Percentiles rank a stretch among this genome's conserved stretches.
Evolutionary conservation across 768 basidiomycete genomes (phyloP).

Genomic region (Suillus placidus): DNA sequence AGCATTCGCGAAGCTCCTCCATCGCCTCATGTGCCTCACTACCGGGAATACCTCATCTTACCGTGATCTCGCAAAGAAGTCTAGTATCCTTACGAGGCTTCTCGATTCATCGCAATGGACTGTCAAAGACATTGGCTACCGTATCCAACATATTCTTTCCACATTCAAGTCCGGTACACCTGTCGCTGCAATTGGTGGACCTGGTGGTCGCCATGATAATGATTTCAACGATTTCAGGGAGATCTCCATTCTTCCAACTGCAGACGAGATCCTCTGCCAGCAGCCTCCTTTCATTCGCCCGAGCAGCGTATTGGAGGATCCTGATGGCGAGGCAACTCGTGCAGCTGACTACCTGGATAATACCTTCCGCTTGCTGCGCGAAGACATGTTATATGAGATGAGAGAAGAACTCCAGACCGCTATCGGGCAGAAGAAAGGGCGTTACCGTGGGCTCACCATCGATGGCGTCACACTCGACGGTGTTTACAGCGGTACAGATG

Average conservation of each 20-base stretch:
- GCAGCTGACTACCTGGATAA: constrained; percentile 60
- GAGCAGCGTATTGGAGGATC: constrained; percentile 46
- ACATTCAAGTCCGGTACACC: constrained; percentile 26
- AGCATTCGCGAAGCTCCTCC: constrained; percentile 52
- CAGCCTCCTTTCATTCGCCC: constrained; percentile 53
- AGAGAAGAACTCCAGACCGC: constrained; percentile 55
- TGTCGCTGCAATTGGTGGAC: constrained; percentile 29
- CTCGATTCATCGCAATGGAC: constrained; percentile 26
- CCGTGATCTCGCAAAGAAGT: constrained; percentile 40
- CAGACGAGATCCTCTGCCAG: constrained; percentile 53
- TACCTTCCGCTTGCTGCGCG: constrained; percentile 64
- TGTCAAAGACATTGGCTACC: constrained; percentile 35
- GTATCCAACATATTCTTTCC: constrained; percentile 44
- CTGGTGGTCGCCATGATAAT: constrained; percentile 74
- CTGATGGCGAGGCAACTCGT: constrained; percentile 39
- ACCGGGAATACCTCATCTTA: constrained; percentile 38
- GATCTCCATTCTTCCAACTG: constrained; percentile 66
- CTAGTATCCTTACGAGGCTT: constrained; percentile 30
- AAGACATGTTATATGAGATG: constrained; percentile 63
- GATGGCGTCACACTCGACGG: constrained; percentile 40
- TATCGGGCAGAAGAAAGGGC: constrained; percentile 42
- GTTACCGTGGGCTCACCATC: constrained; percentile 40
- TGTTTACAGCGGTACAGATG: constrained; percentile 36
- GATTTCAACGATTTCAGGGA: constrained; percentile 62
- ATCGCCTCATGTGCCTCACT: constrained; percentile 48